Conservation (phyloP, 164 flowering plant genomes). For the Echeveria elegans region DNA sequence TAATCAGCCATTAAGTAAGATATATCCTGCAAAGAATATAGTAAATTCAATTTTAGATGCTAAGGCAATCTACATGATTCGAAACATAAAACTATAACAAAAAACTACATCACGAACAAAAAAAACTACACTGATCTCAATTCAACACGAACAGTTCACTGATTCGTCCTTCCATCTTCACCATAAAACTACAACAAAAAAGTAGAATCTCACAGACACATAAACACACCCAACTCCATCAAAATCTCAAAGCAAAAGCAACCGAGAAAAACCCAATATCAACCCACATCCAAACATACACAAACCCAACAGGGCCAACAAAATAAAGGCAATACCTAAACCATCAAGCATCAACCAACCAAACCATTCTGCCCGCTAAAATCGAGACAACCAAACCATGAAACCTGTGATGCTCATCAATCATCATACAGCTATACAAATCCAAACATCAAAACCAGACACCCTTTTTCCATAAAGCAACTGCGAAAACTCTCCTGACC, state of each 20-base stretch:
- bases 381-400: slow-evolving; percentile 3
- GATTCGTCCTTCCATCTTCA: no score
- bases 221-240: background rate
- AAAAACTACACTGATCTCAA: no score
- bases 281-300: no score
- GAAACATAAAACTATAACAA: background rate
- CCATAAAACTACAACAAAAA: no score
- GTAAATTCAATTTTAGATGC: background rate
- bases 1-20: slow-evolving; percentile 40
- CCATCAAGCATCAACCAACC: background rate
- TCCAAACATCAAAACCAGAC: background rate
- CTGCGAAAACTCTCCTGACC: background rate
- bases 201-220: background rate
- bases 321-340: background rate
- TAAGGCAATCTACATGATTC: background rate
- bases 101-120: background rate
- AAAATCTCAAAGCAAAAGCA: background rate
- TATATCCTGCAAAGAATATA: background rate
- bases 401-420: background rate
- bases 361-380: background rate
- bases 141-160: no score
- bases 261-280: background rate
- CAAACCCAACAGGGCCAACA: no score
- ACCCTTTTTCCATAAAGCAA: background rate
- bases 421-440: background rate